Base-by-base conservation (phyloP, 2,329 filamentous ascomycete genomes). In the Triangularia setosa region DNA sequence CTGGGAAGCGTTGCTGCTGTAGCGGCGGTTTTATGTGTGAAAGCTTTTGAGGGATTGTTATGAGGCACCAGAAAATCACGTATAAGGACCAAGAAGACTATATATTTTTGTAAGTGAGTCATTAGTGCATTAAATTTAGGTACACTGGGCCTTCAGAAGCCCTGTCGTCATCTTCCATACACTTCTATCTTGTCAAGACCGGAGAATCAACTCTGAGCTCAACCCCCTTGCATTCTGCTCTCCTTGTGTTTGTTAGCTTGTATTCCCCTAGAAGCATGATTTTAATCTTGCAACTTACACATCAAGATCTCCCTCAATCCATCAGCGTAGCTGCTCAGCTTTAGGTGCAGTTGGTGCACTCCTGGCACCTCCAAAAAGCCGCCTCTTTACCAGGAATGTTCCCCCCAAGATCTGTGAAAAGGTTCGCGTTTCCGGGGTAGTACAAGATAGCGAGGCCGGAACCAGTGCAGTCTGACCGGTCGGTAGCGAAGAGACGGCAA, bases 1-100 rank as follows among this genome's bases (percentile, higher is more conserved):
- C 58, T 75, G 16, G 73, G 74, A 3, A 72, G 71, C 18, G 69
- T 74, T 24, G 74, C 73, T 1, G 73, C 73, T 6, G 58, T 71
- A 2, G 71, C 72, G 8, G 74, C 74, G 8, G 71, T 75, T 3
- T 35, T 74, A 18, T 75, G 72, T 60, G 74, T 75, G 7, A 63
- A 27, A 23, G 57, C 23, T n/a, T 59, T 59, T 48, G 57, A 59
- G 21, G 57, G 57, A 6, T 14, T 44, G 33, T n/a, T 35, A 7
- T 59, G 33, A 59, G n/a, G 8, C n/a, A 48, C 21, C 18, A 21
- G 18, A 18, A 21, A 4, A 9, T 48, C 40, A 48, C 18, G 5
- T 21, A 3, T 3, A 48, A 18, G 40, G 4, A 9, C 7, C 3
- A 21, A 21, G n/a, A 48, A 21, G 3, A 23, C 1, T 7, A n/a